These are phyloP conservation scores for Trichophyton verrucosum DNA, from an alignment of 2,329 filamentous ascomycete species.

Conservation along the genomic window DNA sequence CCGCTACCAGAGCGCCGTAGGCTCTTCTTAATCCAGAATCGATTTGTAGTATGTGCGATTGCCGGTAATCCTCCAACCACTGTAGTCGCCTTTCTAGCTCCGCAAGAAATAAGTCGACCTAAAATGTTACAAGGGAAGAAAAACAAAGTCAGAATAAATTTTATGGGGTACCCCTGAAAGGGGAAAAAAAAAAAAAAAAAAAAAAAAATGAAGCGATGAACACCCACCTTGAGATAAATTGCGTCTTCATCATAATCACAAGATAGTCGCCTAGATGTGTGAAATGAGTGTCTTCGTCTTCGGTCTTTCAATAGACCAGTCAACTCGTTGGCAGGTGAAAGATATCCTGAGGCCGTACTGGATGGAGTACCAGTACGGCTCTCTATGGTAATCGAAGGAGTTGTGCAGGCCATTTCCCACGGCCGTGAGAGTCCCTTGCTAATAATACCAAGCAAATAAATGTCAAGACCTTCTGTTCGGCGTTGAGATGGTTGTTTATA, in stretches of 20 bases:
- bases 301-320: constrained; percentile 28
- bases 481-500: not conserved
- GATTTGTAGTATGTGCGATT: constrained; percentile 64
- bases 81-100: constrained; percentile 80
- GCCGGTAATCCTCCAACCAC: constrained; percentile 76
- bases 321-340: constrained; percentile 22
- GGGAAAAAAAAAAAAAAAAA: not conserved
- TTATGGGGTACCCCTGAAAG: not conserved
- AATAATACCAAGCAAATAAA: not conserved
- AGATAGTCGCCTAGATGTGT: constrained; percentile 30
- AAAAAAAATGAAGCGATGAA: not conserved
- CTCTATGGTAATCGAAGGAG: constrained; percentile 30
- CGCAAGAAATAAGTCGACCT: constrained; percentile 46
- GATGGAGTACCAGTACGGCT: constrained; percentile 16
- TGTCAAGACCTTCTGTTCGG: not conserved
- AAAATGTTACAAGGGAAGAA: not conserved
- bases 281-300: constrained; percentile 35
- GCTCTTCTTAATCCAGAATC: constrained; percentile 76
- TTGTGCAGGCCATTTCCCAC: constrained; percentile 26
- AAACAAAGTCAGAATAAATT: not conserved
- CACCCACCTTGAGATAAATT: constrained; percentile 30
- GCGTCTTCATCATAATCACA: constrained; percentile 36
- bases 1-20: constrained; percentile 72
- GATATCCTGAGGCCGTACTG: constrained; percentile 17
- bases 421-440: not conserved